phyloP scores from a whole-genome alignment of 345 rosid species.

The Salix suchowensis region DNA sequence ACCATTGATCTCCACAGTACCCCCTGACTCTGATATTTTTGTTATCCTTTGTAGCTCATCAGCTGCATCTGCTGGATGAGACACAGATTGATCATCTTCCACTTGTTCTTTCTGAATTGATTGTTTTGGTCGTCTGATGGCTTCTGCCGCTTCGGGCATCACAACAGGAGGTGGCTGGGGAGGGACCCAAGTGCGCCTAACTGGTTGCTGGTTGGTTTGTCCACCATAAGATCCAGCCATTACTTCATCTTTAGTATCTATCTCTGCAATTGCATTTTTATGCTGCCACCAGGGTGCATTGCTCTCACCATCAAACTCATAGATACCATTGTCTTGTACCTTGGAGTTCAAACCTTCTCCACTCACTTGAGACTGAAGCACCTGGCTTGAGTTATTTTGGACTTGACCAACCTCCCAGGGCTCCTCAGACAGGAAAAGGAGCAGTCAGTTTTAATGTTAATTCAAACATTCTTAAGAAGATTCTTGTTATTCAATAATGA shows the following conservation, averaged over 20 bases:
- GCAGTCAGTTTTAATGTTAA: constrained; percentile 2
- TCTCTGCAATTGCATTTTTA: constrained; percentile 58
- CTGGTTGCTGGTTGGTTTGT: constrained; percentile 43
- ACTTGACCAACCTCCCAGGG: constrained; percentile 71
- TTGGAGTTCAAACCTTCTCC: constrained; percentile 37
- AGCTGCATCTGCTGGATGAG: constrained; percentile 25
- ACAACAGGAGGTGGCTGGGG: constrained; percentile 94
- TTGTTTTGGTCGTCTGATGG: constrained; percentile 76
- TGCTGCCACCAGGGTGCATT: constrained; percentile 68
- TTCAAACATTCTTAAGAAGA: background rate
- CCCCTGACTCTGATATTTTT: constrained; percentile 64
- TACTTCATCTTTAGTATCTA: constrained; percentile 52
- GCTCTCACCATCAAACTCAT: constrained; percentile 35
- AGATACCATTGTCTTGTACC: constrained; percentile 37
- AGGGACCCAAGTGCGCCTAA: constrained; percentile 80
- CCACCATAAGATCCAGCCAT: constrained; percentile 31
- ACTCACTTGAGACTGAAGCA: constrained; percentile 26
- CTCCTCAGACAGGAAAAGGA: constrained; percentile 29
- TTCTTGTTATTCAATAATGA: background rate
- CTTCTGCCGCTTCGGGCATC: constrained; percentile 93
- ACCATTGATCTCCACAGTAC: constrained; percentile 31
- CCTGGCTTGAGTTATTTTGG: constrained; percentile 42
- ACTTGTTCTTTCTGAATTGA: constrained; percentile 51
- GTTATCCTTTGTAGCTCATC: constrained; percentile 78
- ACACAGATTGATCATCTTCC: constrained; percentile 38